These are phyloP conservation scores for Globisporangium cederbergense DNA, from an alignment of 352 stramenopile genomes.

Conservation along the genomic window DNA sequence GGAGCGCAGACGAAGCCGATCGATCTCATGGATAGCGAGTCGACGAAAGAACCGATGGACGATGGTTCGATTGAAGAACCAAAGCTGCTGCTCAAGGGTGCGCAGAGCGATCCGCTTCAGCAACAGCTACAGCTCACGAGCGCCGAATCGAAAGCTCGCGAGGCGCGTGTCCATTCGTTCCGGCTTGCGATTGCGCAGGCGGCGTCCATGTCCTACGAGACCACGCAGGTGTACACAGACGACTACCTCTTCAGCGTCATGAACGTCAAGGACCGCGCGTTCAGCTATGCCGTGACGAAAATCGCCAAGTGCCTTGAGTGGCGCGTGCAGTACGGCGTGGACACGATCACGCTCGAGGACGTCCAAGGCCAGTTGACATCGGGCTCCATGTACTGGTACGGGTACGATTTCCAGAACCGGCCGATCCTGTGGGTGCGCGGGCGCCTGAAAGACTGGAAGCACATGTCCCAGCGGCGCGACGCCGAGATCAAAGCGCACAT, in stretches of 20 bases:
- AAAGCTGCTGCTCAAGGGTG: neutral
- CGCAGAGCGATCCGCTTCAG: neutral
- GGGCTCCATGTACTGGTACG: constrained; percentile 70
- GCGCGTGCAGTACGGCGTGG: constrained; percentile 42
- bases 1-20: neutral
- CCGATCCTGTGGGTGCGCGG: constrained; percentile 67
- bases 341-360: constrained; percentile 31
- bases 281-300: constrained; percentile 59
- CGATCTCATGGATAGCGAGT: neutral
- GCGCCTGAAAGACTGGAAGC: constrained; percentile 53
- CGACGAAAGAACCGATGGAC: neutral
- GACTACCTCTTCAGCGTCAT: constrained; percentile 63
- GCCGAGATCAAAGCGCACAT: constrained; percentile 57
- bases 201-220: constrained; percentile 28
- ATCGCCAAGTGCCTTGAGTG: constrained; percentile 52
- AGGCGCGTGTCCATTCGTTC: constrained; percentile 45
- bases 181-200: constrained; percentile 44
- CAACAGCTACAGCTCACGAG: neutral
- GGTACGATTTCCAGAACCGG: constrained; percentile 63
- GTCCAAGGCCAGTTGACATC: constrained; percentile 39
- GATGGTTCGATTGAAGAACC: neutral
- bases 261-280: constrained; percentile 54
- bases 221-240: constrained; percentile 47
- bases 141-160: constrained; percentile 15
- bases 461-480: constrained; percentile 46